A percentile compares a stretch with the other conserved stretches of the same genome.
These are phyloP conservation scores for Picochlorum sp. DNA, from an alignment of 139 green algal genomes.

Conservation along the genomic window DNA sequence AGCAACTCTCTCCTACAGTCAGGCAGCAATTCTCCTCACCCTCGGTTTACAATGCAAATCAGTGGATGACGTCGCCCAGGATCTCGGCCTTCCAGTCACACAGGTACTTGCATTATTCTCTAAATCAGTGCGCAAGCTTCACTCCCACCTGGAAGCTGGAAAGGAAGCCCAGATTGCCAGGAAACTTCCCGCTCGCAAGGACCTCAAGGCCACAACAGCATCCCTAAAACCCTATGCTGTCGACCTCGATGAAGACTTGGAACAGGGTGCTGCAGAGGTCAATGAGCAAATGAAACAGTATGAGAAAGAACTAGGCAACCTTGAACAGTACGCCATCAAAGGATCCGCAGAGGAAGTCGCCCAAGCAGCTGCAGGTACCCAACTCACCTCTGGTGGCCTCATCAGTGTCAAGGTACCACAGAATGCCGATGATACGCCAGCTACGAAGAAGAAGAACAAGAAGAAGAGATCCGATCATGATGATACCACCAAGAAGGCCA, in stretches of 20 bases:
- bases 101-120: slow-evolving; percentile 93
- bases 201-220: slow-evolving; percentile 11
- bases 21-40: slow-evolving; percentile 66
- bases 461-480: background rate
- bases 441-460: slow-evolving; percentile 4
- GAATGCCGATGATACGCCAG: background rate
- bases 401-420: slow-evolving; percentile 14
- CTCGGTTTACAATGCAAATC: slow-evolving; percentile 63
- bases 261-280: slow-evolving; percentile 59
- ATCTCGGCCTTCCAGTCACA: slow-evolving; percentile 66
- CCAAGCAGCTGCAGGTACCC: slow-evolving; percentile 27
- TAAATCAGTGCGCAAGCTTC: slow-evolving; percentile 84
- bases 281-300: slow-evolving; percentile 35
- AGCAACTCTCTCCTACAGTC: slow-evolving; percentile 67
- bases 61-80: slow-evolving; percentile 40
- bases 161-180: slow-evolving; percentile 62
- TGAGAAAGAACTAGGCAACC: slow-evolving; percentile 38
- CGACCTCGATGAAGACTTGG: slow-evolving; percentile 72
- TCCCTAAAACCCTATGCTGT: slow-evolving; percentile 37
- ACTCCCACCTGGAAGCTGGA: slow-evolving; percentile 51
- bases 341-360: slow-evolving; percentile 46
- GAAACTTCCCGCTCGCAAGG: slow-evolving; percentile 36
- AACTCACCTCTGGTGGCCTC: slow-evolving; percentile 21
- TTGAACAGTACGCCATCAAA: slow-evolving; percentile 59
- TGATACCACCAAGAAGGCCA: too few relatives aligned